Base-by-base conservation (phyloP, 352 stramenopile species). In the Globisporangium recalcitrans region DNA sequence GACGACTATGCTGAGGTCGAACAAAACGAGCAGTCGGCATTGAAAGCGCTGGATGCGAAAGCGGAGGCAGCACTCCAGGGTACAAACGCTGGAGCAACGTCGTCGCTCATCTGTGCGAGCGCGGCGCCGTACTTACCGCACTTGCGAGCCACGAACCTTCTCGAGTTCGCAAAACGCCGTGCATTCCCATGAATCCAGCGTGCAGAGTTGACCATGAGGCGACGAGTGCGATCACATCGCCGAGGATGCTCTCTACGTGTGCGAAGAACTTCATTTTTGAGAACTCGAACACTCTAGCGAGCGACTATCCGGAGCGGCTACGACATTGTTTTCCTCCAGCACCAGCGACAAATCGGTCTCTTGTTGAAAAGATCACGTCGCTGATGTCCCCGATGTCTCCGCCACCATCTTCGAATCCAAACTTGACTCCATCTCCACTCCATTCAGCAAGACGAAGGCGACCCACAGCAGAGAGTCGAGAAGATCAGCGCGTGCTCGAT, bases 241-340 rank as follows among this genome's bases (percentile, higher is more conserved):
- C 74, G 19, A 76, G 70, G 34, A 77, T 83, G 74, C 72, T 83
- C 8, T 83, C 74, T 44, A 71, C 65, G 1, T 69, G 73, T 49
- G 70, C 69, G 13, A 77, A 70, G 21, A 83, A 80, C 32, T 83
- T 83, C 31, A 54, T 83, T 21, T 72, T 83, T 55, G 67, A 69
- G 16, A 58, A 80, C 57, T 74, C 70, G 57, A 64, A 83, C 27
- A 73, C 67, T 4, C 65, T 83, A 19, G 61, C 59, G 60, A 51
- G 66, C 19, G 65, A 75, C 38, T 83, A 80, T 42, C 61, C 67
- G 1, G 70, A 78, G 13, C 70, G 70, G 14, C 47, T 83, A 19
- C 67, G 60, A 24, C 52, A 69, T 10, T 60, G 78, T 19, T 73
- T 70, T 29, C 67, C 62, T 11, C 19, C 42, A 42, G 44, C 56